Evolutionary conservation across 2,329 filamentous ascomycete species (phyloP), one percentile per base, ranked within the genome.

Genomic region (Alternaria postmessia): DNA sequence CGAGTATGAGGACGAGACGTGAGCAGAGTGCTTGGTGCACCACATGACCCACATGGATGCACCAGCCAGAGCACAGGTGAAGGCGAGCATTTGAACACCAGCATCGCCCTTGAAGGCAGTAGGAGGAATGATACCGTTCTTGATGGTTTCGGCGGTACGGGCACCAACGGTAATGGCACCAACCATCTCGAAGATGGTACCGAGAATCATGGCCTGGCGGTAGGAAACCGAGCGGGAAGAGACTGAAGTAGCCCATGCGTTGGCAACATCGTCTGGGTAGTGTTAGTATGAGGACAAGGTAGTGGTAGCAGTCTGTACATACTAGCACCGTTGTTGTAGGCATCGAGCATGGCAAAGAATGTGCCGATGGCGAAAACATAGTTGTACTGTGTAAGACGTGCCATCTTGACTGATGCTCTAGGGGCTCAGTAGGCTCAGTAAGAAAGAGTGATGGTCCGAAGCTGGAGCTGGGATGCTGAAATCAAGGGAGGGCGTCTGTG

Each of bases 311-410:
- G 12, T 22, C 6, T 49, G 16, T 28, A 86, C 88, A 80, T 81
- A 91, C 89, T 92, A 71, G 90, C 90, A 77, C 90, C 90, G 77
- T 91, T 92, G 85, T 92, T 92, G 85, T 84, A 92, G 62, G 90
- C 90, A 80, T 92, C 90, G 49, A 92, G 87, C 78, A 92, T 79
- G 81, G 90, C 89, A 84, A 92, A 92, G 71, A 89, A 81, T 26
- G 89, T 92, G 87, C 90, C 90, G 68, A 92, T 89, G 81, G 82
- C 90, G 76, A 92, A 92, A 73, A 92, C 78, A 77, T 92, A 92
- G 70, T 85, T 87, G 78, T 90, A 91, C 69, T 72, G 60, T 34
- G 65, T 68, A 20, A 71, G 69, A 54, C 65, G 67, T 30, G 69
- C 44, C 69, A 71, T 71, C 43, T 62, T 61, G 57, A 46, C 28